Percentiles rank a stretch among this genome's conserved stretches.
Evolutionary conservation across 1,284 basidiomycete genomes (phyloP).

Genomic region (Sanghuangporus sanghuang): DNA sequence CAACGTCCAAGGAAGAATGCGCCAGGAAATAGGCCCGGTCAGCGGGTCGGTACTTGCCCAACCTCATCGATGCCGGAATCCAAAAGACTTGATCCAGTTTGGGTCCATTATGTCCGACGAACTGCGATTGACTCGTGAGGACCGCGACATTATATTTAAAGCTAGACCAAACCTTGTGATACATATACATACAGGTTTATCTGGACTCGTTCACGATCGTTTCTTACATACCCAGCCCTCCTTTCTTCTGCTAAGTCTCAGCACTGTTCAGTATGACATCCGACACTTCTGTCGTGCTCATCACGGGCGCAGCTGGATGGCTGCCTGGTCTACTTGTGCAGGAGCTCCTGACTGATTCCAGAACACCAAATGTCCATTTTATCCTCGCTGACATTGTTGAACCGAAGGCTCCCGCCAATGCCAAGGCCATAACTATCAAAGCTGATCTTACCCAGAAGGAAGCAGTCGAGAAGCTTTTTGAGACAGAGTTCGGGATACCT

Average conservation of each 20-base stretch:
- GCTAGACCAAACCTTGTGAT: background rate
- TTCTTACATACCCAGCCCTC: background rate
- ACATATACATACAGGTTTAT: too few relatives aligned
- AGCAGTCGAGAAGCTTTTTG: conserved; percentile 37
- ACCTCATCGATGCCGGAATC: background rate
- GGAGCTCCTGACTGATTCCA: conserved; percentile 30
- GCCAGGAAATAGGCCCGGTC: background rate
- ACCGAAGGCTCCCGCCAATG: conserved; percentile 37
- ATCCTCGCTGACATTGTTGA: conserved; percentile 53
- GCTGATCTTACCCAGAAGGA: conserved; percentile 43
- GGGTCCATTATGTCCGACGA: background rate
- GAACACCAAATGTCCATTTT: conserved; percentile 38
- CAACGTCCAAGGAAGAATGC: too few relatives aligned
- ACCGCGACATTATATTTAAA: background rate
- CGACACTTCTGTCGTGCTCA: conserved; percentile 36
- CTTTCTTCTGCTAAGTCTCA: background rate
- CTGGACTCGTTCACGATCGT: background rate
- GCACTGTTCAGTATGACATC: conserved; percentile 4
- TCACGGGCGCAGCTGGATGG: conserved; percentile 55
- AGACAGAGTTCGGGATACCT: conserved; percentile 36
- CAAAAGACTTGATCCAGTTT: background rate
- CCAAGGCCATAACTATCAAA: conserved; percentile 38
- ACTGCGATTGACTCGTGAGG: background rate
- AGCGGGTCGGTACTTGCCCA: background rate
- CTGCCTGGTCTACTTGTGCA: conserved; percentile 33